Percentiles rank a stretch among this genome's conserved stretches.
Conservation (phyloP, 2,329 filamentous ascomycete species). For the Colletotrichum agaves region DNA sequence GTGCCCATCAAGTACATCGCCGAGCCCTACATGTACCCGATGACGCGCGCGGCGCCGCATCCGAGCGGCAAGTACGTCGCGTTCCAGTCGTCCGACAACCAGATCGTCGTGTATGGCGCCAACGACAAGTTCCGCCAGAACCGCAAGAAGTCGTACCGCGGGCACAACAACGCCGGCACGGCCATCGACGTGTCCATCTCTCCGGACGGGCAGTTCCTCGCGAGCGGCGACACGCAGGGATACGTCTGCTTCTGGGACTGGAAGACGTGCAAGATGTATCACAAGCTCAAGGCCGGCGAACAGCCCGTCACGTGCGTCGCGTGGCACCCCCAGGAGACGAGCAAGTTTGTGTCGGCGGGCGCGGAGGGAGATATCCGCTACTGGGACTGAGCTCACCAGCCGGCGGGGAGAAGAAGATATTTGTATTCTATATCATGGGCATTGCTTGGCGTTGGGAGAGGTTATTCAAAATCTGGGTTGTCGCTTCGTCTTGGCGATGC, state of each 20-base stretch:
- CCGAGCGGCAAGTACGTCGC: slow-evolving; percentile 94
- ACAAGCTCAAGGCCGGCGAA: slow-evolving; percentile 90
- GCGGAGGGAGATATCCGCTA: slow-evolving; percentile 89
- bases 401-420: neutral
- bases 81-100: slow-evolving; percentile 91
- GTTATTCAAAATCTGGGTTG: slow-evolving; percentile 16
- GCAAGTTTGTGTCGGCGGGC: slow-evolving; percentile 91
- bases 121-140: slow-evolving; percentile 98
- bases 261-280: slow-evolving; percentile 99
- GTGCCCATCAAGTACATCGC: slow-evolving; percentile 99
- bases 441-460: slow-evolving; percentile 37
- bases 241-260: slow-evolving; percentile 98
- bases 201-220: slow-evolving; percentile 92
- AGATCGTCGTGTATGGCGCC: slow-evolving; percentile 94
- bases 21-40: slow-evolving; percentile 96
- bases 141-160: slow-evolving; percentile 94
- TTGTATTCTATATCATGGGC: slow-evolving; percentile 28
- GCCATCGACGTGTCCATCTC: slow-evolving; percentile 90
- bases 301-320: slow-evolving; percentile 85
- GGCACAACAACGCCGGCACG: slow-evolving; percentile 95
- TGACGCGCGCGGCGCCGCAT: slow-evolving; percentile 86
- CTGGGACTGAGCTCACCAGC: slow-evolving; percentile 76
- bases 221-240: slow-evolving; percentile 86
- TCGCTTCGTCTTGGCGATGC: neutral
- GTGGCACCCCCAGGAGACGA: slow-evolving; percentile 98